Base-by-base conservation (phyloP, 1,284 basidiomycete species). In the Trametes pubescens region DNA sequence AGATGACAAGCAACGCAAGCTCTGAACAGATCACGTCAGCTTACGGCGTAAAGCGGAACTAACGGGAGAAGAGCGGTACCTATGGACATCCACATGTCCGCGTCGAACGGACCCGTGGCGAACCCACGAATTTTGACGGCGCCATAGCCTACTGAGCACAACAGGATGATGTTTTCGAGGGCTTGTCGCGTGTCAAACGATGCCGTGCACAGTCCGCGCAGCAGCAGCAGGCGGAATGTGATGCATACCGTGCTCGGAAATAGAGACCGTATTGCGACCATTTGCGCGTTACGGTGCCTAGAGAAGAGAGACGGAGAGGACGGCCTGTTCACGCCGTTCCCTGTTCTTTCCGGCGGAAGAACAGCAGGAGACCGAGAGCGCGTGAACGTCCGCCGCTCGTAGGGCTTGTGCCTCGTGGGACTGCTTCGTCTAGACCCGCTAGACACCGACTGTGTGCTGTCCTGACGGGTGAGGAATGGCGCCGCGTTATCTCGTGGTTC, bases 291-390 rank as follows among this genome's bases (percentile, higher is more conserved):
- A 51, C 69, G 71, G 21, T 71, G 65, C 26, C 73, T 73, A 16
- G 74, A 65, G 65, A 72, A 73, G 8, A 74, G 5, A 9, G 75
- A 69, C 4, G 75, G 75, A 0, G 76, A 76, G 11, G 71, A 66
- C 0, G 74, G 67, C 37, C 76, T 68, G 4, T 71, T 70, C 18
- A 65, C 65, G 10, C 75, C 72, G 55, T 78, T 81, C 6, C 72
- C 64, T 35, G 22, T 21, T 8, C 51, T 38, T 3, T 75, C 74
- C 53, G 65, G 49, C 24, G 73, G 71, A 11, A 76, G 77, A 14
- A 81, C 70, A 9, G 78, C 81, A 52, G 87, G 87, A 0, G 87
- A 88, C 16, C 84, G 82, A 2, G 86, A 87, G 21, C 86, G 85
- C 40, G 86, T 86, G 71, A 89, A 88, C 0, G 74, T 67, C n/a